Base-by-base conservation (phyloP, 306 rosid species). In the Medicago arabica region DNA sequence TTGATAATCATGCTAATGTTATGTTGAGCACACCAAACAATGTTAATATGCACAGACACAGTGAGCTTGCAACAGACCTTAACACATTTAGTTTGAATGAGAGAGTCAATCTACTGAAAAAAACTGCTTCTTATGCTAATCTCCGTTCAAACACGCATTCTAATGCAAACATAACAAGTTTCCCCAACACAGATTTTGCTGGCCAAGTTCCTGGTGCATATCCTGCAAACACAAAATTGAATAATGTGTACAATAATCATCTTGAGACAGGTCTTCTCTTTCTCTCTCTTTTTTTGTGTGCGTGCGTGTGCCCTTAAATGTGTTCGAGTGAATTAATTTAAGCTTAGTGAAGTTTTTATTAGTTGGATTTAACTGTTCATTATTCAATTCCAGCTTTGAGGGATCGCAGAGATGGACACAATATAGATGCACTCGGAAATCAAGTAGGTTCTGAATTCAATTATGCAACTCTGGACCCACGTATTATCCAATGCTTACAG, bases 41-140 rank as follows among this genome's bases (percentile, higher is more conserved):
- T 69, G 86, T 76, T 71, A 72, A 78, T 80, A 76, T 85, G 15
- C 83, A 88, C 46, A 85, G 87, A 75, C 84, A 81, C 66, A 88
- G 86, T 80, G 96, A 86, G 70, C 71, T 83, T 69, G 25, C 74
- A 63, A 55, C 84, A 77, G 88, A 82, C 79, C 82, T 82, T 71
- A 86, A 86, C 74, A 70, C 82, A 60, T 60, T 84, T 77, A 63
- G 69, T 60, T 67, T 91, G 49, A 81, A 72, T 73, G 87, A 80
- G 71, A 93, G 71, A 49, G 78, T 77, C 80, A 89, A 82, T 85
- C 82, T 92, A 77, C 80, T 89, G 79, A 88, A 77, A 79, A 80
- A 88, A 84, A 85, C 91, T 80, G 85, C 96, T 81, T 90, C 98
- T 64, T 86, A 76, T 75, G 84, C 97, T 64, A 88, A 77, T 81